A percentile compares a stretch with the other conserved stretches of the same genome.
phyloP scores from a whole-genome alignment of 768 basidiomycete genomes.

The Rhizopogon vinicolor region DNA sequence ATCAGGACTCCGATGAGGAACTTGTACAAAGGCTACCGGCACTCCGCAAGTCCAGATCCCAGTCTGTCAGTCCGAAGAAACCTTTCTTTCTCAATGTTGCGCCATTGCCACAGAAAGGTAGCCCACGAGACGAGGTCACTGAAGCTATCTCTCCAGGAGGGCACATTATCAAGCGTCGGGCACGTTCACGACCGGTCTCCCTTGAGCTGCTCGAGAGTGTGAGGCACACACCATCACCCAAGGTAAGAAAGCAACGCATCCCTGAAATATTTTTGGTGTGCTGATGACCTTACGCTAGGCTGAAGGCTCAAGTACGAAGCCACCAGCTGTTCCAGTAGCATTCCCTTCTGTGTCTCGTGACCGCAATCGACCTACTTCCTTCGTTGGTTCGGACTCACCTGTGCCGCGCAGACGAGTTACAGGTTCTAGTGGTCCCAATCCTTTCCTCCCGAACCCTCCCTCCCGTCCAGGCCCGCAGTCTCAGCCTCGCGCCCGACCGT shows the following conservation, averaged over 20 bases:
- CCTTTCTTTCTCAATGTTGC: constrained; percentile 11
- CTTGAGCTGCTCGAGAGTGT: constrained; percentile 55
- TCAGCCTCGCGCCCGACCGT: constrained; percentile 29
- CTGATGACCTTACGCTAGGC: background rate
- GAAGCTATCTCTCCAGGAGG: constrained; percentile 75
- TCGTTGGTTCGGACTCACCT: constrained; percentile 50
- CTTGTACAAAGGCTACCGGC: constrained; percentile 30
- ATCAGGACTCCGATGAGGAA: constrained; percentile 52
- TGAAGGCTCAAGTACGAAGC: constrained; percentile 1
- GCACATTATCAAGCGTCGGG: constrained; percentile 70
- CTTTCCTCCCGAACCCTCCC: constrained; percentile 16
- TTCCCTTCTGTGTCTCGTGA: constrained; percentile 37
- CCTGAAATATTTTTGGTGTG: background rate
- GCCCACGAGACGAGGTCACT: constrained; percentile 50
- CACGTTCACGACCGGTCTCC: constrained; percentile 69
- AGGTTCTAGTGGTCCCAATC: constrained; percentile 28
- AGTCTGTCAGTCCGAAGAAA: constrained; percentile 25
- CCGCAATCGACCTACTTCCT: constrained; percentile 39
- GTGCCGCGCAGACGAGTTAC: constrained; percentile 49
- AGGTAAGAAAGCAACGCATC: constrained; percentile 8
- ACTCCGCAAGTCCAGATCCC: constrained; percentile 24
- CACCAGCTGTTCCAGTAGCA: constrained; percentile 17
- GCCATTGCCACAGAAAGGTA: constrained; percentile 33
- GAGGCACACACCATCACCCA: constrained; percentile 39
- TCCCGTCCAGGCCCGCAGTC: background rate